These are phyloP conservation scores for Tuber microsphaerosporum DNA, from an alignment of 495 filamentous ascomycete species.

Conservation along the genomic window DNA sequence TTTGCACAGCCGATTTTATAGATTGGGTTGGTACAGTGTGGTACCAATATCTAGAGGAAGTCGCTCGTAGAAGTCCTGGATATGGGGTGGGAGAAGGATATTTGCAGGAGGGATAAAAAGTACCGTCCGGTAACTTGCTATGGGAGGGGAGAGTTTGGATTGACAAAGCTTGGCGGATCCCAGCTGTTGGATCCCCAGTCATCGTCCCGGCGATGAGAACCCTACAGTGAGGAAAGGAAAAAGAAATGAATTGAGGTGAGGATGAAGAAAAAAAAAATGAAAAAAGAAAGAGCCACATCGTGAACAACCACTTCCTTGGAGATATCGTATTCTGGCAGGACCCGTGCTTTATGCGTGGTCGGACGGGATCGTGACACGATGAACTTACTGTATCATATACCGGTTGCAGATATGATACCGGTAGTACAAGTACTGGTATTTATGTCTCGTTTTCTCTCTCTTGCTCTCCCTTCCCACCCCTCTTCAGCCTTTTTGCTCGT, in stretches of 20 bases:
- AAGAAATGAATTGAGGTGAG: no score
- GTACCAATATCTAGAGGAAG: no score
- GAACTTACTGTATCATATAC: background rate
- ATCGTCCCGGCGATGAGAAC: background rate
- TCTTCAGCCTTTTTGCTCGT: background rate
- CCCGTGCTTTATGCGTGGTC: background rate
- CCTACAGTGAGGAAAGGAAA: background rate
- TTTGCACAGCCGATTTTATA: background rate
- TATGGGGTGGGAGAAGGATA: background rate
- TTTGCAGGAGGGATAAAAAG: background rate
- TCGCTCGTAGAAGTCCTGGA: no score
- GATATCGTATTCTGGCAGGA: background rate
- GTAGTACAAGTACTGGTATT: no score
- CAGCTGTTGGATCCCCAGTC: background rate
- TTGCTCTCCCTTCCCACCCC: background rate
- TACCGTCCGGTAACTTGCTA: background rate
- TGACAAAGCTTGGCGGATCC: background rate
- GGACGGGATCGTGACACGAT: background rate
- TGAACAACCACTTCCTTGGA: background rate
- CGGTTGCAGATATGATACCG: background rate
- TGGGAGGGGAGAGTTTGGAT: background rate
- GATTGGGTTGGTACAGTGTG: background rate
- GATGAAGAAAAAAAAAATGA: background rate
- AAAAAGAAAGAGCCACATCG: background rate
- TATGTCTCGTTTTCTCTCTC: background rate